Evolutionary conservation across 2,329 filamentous ascomycete species (phyloP).

Genomic region (Penicillium sp.): DNA sequence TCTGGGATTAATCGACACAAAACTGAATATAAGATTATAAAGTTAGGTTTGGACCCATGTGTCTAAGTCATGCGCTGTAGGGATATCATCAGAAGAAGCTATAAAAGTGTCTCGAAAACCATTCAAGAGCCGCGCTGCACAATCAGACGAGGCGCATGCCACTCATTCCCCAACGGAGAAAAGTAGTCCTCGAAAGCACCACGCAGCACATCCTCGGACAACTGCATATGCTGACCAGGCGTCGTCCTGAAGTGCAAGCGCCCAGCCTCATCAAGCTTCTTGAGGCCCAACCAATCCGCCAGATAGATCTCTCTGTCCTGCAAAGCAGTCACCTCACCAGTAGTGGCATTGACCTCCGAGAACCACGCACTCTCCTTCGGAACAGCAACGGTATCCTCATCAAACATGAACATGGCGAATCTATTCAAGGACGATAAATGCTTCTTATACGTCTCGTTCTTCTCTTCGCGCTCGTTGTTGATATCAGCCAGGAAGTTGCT

Average conservation of each 20-base stretch:
- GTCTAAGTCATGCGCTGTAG: background rate
- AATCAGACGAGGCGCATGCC: conserved; percentile 15
- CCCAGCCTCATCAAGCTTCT: conserved; percentile 73
- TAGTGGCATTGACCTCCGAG: conserved; percentile 74
- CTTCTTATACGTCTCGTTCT: conserved; percentile 72
- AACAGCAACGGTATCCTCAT: conserved; percentile 79
- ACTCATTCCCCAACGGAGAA: conserved; percentile 28
- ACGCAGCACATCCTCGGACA: conserved; percentile 66
- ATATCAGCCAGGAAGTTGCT: conserved; percentile 93
- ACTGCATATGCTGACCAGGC: conserved; percentile 80
- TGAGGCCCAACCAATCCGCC: conserved; percentile 92
- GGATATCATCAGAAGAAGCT: conserved; percentile 8
- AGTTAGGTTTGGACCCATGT: background rate
- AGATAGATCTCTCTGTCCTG: conserved; percentile 72
- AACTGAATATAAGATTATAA: background rate
- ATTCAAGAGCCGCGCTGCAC: conserved; percentile 14
- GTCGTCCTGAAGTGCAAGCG: conserved; percentile 73
- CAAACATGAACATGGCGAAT: conserved; percentile 88
- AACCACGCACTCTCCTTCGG: conserved; percentile 94
- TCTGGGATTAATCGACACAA: background rate
- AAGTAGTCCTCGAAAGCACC: conserved; percentile 62
- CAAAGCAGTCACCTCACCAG: conserved; percentile 63
- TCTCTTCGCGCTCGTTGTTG: conserved; percentile 81
- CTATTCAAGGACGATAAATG: conserved; percentile 71
- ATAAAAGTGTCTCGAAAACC: background rate